These are phyloP conservation scores for Botrytis paeoniae DNA, from an alignment of 2,329 filamentous ascomycete species.

Conservation along the genomic window DNA sequence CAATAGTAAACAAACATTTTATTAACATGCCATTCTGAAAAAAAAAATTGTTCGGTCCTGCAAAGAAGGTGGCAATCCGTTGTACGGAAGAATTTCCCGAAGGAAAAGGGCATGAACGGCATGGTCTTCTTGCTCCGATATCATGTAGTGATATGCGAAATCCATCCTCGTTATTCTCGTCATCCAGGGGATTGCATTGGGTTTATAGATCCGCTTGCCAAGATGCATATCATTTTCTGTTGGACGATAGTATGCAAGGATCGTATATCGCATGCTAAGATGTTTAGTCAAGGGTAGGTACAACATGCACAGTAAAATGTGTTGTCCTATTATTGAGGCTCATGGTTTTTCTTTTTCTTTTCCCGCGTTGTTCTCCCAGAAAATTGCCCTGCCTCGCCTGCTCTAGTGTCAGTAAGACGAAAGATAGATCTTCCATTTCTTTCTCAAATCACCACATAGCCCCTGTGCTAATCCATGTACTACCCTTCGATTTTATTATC, in stretches of 20 bases:
- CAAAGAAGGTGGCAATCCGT: constrained; percentile 6
- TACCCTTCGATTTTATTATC: background rate
- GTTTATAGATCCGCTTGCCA: constrained; percentile 5
- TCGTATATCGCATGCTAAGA: constrained; percentile 12
- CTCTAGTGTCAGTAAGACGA: background rate
- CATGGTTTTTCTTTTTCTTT: background rate
- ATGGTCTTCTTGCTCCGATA: background rate
- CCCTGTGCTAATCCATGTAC: background rate
- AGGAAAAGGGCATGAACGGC: constrained; percentile 2
- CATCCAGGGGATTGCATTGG: constrained; percentile 2
- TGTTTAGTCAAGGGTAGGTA: constrained; percentile 1
- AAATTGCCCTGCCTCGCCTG: background rate
- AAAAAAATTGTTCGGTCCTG: background rate
- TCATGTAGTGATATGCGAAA: constrained; percentile 4
- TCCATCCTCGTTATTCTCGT: background rate
- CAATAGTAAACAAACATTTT: constrained; percentile 6
- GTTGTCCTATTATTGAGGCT: constrained; percentile 16
- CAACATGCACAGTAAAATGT: constrained; percentile 7
- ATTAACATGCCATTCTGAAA: background rate
- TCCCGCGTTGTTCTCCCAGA: constrained; percentile 1
- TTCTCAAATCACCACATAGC: background rate
- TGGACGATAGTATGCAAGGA: constrained; percentile 1
- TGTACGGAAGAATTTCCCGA: background rate
- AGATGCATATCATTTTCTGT: constrained; percentile 3
- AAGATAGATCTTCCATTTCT: background rate